Conservation (phyloP, 1,284 basidiomycete genomes). For the Boletellus deceptivus region DNA sequence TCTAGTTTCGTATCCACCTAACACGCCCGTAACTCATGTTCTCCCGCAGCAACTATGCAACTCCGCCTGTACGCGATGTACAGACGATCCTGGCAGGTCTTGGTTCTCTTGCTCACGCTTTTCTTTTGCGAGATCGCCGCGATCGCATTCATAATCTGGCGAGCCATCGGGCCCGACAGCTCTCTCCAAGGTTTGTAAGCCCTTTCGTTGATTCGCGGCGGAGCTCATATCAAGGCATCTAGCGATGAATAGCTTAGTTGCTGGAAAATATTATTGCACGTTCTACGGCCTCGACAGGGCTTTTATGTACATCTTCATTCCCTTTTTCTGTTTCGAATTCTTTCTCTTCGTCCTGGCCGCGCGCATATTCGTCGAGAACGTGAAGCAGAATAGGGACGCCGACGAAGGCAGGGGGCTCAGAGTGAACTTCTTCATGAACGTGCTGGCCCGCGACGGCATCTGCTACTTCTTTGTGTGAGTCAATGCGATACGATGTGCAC, state of each 20-base stretch:
- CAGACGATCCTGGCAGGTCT: constrained; percentile 18
- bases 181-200: constrained; percentile 18
- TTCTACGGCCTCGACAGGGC: constrained; percentile 22
- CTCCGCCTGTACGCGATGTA: constrained; percentile 35
- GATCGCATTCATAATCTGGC: constrained; percentile 28
- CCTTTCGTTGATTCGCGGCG: neutral
- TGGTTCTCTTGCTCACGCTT: constrained; percentile 16
- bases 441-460: constrained; percentile 31
- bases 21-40: neutral
- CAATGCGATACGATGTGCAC: neutral
- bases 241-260: constrained; percentile 6
- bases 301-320: constrained; percentile 32
- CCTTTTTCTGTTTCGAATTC: constrained; percentile 30
- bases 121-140: constrained; percentile 28
- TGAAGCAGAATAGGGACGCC: constrained; percentile 1
- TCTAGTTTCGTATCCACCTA: neutral
- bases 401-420: constrained; percentile 1
- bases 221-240: neutral
- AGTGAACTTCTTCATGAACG: constrained; percentile 23
- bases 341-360: constrained; percentile 26
- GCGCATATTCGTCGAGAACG: constrained; percentile 15
- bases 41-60: constrained; percentile 29
- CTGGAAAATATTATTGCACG: constrained; percentile 14
- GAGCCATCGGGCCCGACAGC: constrained; percentile 25
- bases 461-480: constrained; percentile 34